phyloP scores from a whole-genome alignment of 257 asterid genomes.

The Vinca minor region DNA sequence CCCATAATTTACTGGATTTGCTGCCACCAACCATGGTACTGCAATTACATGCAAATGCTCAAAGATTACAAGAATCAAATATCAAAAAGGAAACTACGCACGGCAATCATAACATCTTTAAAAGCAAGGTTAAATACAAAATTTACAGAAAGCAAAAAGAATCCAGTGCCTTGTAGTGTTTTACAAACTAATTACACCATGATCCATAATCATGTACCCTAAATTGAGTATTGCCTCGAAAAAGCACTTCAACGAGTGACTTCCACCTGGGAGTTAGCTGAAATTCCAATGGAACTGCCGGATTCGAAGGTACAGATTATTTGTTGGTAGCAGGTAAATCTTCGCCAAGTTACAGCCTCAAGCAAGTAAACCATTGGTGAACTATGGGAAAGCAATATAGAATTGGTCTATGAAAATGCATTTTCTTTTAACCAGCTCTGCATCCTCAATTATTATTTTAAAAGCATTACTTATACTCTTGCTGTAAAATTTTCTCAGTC shows the following conservation, averaged over 20 bases:
- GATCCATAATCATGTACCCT: neutral
- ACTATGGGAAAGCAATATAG: neutral
- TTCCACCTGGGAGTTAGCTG: neutral
- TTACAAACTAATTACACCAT: neutral
- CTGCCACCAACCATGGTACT: constrained; percentile 99
- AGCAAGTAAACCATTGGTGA: neutral
- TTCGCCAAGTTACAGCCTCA: neutral
- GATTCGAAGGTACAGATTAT: neutral
- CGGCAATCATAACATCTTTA: neutral
- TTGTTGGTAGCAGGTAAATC: neutral
- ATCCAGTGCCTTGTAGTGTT: neutral
- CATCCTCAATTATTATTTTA: too few relatives aligned
- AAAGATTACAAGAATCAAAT: constrained; percentile 11
- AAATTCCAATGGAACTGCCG: neutral
- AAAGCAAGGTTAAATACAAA: neutral
- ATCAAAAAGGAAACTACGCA: neutral
- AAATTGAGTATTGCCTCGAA: neutral
- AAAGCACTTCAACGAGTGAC: neutral
- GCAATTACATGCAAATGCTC: constrained; percentile 22
- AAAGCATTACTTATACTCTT: neutral
- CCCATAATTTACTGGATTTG: constrained; percentile 97
- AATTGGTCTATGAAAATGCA: too few relatives aligned
- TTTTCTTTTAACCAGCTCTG: neutral
- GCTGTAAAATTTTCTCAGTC: neutral
- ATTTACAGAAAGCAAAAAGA: neutral